phyloP scores from a whole-genome alignment of 176 grass and related monocot species.

The Eleusine coracana region DNA sequence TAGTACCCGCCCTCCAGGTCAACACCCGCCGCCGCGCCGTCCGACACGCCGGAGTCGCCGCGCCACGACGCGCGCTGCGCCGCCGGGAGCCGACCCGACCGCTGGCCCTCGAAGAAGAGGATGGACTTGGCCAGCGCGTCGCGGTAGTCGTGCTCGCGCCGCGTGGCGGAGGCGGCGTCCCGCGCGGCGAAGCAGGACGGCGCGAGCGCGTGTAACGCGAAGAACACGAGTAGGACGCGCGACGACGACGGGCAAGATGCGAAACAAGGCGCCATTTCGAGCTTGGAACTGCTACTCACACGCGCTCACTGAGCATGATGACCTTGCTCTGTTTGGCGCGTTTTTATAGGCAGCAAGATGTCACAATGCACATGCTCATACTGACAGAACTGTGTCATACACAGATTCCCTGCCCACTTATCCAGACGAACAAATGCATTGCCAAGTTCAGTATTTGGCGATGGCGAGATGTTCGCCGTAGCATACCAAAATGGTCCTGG shows the following conservation, averaged over 20 bases:
- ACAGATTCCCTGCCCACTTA: background rate
- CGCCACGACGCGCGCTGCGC: slow-evolving; percentile 68
- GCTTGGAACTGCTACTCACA: slow-evolving; percentile 2
- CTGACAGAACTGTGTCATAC: background rate
- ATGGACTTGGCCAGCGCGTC: slow-evolving; percentile 86
- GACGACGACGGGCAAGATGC: background rate
- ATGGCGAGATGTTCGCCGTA: too few species aligned
- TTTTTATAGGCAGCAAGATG: slow-evolving; percentile 44
- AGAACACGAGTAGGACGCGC: slow-evolving; percentile 38
- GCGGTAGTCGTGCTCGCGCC: slow-evolving; percentile 62
- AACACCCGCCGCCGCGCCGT: slow-evolving; percentile 61
- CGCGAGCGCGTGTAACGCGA: slow-evolving; percentile 15
- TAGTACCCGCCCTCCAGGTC: slow-evolving; percentile 91
- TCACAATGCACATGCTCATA: slow-evolving; percentile 14
- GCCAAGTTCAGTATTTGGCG: background rate
- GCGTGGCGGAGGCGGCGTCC: background rate
- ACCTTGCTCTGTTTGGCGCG: slow-evolving; percentile 7
- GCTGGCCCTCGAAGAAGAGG: slow-evolving; percentile 91
- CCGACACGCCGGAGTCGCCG: slow-evolving; percentile 67
- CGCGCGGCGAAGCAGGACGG: background rate
- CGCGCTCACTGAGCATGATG: background rate
- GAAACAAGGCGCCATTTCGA: slow-evolving; percentile 31
- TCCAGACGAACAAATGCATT: background rate
- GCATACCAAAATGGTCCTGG: background rate
- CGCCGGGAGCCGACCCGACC: slow-evolving; percentile 65